phyloP scores from a whole-genome alignment of 1,284 basidiomycete genomes.

The Cutaneotrichosporon spelunceum region DNA sequence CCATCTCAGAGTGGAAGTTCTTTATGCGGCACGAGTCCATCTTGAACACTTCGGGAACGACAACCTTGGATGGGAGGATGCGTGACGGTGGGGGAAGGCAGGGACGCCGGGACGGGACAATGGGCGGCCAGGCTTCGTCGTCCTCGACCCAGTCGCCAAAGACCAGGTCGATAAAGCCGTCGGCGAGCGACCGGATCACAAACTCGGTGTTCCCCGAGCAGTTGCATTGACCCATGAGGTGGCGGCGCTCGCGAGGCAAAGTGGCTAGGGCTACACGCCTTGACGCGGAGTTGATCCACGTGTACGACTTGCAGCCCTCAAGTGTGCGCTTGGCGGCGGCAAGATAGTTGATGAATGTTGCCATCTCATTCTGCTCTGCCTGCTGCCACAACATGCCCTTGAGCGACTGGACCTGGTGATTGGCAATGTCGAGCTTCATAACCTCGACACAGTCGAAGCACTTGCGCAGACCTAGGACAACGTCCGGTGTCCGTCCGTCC shows the following conservation, averaged over 20 bases:
- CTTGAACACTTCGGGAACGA: slow-evolving; percentile 72
- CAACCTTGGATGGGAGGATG: slow-evolving; percentile 49
- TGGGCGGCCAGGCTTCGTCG: slow-evolving; percentile 48
- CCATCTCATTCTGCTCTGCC: slow-evolving; percentile 75
- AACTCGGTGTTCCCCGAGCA: slow-evolving; percentile 32
- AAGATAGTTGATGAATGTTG: slow-evolving; percentile 59
- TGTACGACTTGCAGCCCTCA: slow-evolving; percentile 31
- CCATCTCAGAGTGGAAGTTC: slow-evolving; percentile 62
- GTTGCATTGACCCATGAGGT: slow-evolving; percentile 33
- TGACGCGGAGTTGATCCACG: slow-evolving; percentile 41
- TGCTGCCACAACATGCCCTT: slow-evolving; percentile 78
- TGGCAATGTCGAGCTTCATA: slow-evolving; percentile 95
- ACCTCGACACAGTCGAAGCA: slow-evolving; percentile 89
- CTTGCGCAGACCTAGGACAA: slow-evolving; percentile 71
- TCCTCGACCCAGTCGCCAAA: slow-evolving; percentile 50
- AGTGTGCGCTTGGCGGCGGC: slow-evolving; percentile 24
- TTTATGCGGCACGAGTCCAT: slow-evolving; percentile 73
- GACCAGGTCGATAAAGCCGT: slow-evolving; percentile 67
- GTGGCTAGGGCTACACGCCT: slow-evolving; percentile 32
- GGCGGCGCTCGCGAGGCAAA: slow-evolving; percentile 26
- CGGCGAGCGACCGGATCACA: slow-evolving; percentile 57
- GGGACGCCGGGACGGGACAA: slow-evolving; percentile 34
- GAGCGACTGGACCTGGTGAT: slow-evolving; percentile 85
- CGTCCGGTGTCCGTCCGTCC: slow-evolving; percentile 53
- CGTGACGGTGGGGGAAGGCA: slow-evolving; percentile 50